Evolutionary conservation across 371 early-diverging fungal genomes (phyloP), one percentile per base, ranked within the genome.

Genomic region (Mycotypha africana): DNA sequence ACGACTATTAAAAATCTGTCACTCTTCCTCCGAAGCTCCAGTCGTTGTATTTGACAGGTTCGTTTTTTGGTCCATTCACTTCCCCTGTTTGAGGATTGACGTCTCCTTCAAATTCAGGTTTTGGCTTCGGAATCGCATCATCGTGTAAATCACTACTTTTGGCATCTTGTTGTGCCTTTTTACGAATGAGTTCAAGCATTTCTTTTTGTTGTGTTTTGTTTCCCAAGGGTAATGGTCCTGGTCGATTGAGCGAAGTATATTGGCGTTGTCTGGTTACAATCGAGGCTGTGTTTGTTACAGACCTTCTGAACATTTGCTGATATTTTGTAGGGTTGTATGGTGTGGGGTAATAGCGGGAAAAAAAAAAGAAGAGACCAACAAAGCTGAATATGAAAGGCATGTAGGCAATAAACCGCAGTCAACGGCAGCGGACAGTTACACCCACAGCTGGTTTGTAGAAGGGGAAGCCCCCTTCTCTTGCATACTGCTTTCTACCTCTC

Each of bases 1-100:
- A 28, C 28, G 11, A 28, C 28, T 25, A n/a, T n/a, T n/a, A 91
- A 76, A 91, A 91, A 50, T 91, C 91, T 34, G 79, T 85, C 4
- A 89, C 90, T 46, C 88, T 62, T 23, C 92, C 89, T 33, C 88
- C 87, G 56, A 86, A 78, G 43, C 91, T 91, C 93, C 93, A 93
- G 53, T 93, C 93, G 20, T 89, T 89, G 50, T 86, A 91, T 30
- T 85, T 79, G 30, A 91, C 82, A 16, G 93, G 93, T 44, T 93
- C 34, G 4, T 9, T 82, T 48, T 81, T 86, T 2, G 93, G 93
- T 0, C 93, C 93, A 23, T 82, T 81, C 24, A 86, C 69, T 62
- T 92, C 91, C 12, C 89, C 88, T 19, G 92, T 92, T 10, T 59
- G 53, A 3, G 89, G 91, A 53, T 92, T 93, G 30, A 79, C 76